phyloP scores from a whole-genome alignment of 441 rosid genomes.

The Aleurites moluccanus region DNA sequence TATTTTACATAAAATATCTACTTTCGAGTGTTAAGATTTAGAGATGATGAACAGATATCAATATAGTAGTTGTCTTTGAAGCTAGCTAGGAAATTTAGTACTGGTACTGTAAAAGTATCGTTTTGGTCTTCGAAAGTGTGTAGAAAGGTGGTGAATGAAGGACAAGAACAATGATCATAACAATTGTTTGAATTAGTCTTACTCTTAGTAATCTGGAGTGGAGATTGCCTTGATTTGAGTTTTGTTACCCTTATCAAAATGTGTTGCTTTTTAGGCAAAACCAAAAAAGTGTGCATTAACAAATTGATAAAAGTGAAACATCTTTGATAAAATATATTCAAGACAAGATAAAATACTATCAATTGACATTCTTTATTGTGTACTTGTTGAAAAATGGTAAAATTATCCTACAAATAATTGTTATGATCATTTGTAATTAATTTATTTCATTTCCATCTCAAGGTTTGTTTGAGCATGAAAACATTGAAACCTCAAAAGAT shows the following conservation, averaged over 20 bases:
- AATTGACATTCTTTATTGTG: no score
- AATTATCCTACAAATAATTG: no score
- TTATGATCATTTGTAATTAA: no score
- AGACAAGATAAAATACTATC: not conserved
- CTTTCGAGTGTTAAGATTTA: not conserved
- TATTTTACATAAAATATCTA: not conserved
- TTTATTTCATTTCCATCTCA: not conserved
- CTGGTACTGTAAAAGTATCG: not conserved
- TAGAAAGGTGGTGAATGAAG: not conserved
- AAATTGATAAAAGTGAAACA: not conserved
- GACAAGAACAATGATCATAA: not conserved
- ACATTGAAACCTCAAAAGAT: no score
- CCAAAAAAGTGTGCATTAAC: not conserved
- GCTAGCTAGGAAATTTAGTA: not conserved
- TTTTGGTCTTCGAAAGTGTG: not conserved
- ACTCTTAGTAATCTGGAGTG: not conserved
- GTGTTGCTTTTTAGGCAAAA: not conserved
- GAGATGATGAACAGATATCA: not conserved
- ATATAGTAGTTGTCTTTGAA: not conserved
- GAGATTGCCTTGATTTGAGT: not conserved
- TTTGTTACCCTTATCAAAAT: not conserved
- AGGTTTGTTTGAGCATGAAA: no score
- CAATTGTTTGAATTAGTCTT: not conserved
- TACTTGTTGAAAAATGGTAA: no score
- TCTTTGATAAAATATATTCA: not conserved